Evolutionary conservation across 73 alveolate species (phyloP), one percentile per base, ranked within the genome.

Genomic region (Paraurostyla sp.): DNA sequence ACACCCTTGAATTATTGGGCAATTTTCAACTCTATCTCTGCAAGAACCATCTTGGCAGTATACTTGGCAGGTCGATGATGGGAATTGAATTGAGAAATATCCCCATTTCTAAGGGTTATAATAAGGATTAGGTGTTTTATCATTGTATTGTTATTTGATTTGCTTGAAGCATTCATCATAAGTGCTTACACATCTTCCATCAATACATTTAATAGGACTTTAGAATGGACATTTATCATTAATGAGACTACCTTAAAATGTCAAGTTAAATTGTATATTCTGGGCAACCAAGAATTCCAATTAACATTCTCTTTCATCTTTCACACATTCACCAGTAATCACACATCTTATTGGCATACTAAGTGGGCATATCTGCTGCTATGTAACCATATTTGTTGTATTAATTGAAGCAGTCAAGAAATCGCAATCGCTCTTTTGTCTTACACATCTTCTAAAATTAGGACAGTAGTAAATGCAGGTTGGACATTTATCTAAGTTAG

Each of bases 1-100:
- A 82, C 98, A 94, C 22, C 96, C 98, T 15, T 80, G 84, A 62
- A 87, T 81, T n/a, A 94, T 38, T 3, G 98, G 98, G 71, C 98
- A 94, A 25, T 94, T 87, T 59, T 76, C 92, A n/a, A 82, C 63
- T 9, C 83, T 58, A 59, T 71, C 90, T 82, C 95, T 91, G 81
- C 96, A 94, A 27, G 94, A 51, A 42, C 98, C 98, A 91, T 94
- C 96, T 23, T 32, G 58, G 80, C 98, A 94, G 32, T 54, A 78
- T 42, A 89, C 92, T 89, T 93, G 93, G 63, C 83, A 46, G 15
- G 65, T 49, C 7, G 80, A 15, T n/a, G n/a, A n/a, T n/a, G n/a
- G n/a, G n/a, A n/a, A n/a, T n/a, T n/a, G n/a, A n/a, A n/a, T n/a
- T n/a, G n/a, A n/a, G n/a, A n/a, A n/a, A n/a, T n/a, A n/a, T n/a